These are phyloP conservation scores for Mucor velutinosus DNA, from an alignment of 371 early-diverging fungal genomes.

Conservation along the genomic window DNA sequence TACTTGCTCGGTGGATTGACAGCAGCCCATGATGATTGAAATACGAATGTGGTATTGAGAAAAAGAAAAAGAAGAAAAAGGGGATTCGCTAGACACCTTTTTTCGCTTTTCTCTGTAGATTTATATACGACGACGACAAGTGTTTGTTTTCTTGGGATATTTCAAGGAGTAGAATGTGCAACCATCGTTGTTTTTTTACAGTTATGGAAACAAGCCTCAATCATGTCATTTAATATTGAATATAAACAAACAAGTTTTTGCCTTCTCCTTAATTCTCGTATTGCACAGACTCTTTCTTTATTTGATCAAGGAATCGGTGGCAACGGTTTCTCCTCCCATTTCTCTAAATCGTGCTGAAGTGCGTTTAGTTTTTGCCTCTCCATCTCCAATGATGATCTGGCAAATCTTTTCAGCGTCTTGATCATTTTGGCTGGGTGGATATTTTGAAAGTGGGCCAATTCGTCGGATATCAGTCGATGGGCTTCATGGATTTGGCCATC, in stretches of 20 bases:
- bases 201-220: slow-evolving; percentile 13
- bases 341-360: slow-evolving; percentile 11
- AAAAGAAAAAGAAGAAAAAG: slow-evolving; percentile 4
- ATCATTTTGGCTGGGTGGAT: slow-evolving; percentile 34
- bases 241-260: slow-evolving; percentile 16
- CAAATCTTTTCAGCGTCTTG: slow-evolving; percentile 11
- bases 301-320: background rate
- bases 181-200: slow-evolving; percentile 3
- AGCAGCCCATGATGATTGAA: slow-evolving; percentile 81
- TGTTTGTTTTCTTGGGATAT: background rate
- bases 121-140: background rate
- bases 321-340: slow-evolving; percentile 13
- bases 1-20: slow-evolving; percentile 80
- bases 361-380: slow-evolving; percentile 22
- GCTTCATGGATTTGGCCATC: slow-evolving; percentile 44
- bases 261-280: background rate
- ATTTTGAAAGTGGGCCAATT: slow-evolving; percentile 47
- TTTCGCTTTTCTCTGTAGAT: background rate
- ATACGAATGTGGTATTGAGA: background rate
- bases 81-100: background rate
- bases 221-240: slow-evolving; percentile 8
- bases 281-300: slow-evolving; percentile 1
- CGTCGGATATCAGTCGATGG: slow-evolving; percentile 49
- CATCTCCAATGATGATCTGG: slow-evolving; percentile 11
- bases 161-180: slow-evolving; percentile 1